phyloP scores from a whole-genome alignment of 2,329 filamentous ascomycete species.

The Aspergillus quadricinctus region DNA sequence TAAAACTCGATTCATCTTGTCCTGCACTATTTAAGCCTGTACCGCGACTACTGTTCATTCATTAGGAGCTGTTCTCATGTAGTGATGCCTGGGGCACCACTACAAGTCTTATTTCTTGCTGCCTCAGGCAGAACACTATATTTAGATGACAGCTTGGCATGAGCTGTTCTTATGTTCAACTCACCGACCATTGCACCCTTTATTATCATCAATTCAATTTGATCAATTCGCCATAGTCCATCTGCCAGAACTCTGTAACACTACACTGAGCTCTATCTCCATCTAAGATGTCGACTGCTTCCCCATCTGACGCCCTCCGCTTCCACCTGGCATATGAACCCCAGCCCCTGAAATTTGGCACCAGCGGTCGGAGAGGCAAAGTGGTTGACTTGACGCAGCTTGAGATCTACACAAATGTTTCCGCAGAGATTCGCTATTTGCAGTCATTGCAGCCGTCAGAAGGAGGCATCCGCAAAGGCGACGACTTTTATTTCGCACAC shows the following conservation, averaged over 20 bases:
- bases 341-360: slow-evolving; percentile 30
- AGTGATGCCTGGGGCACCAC: no score
- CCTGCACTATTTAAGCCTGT: no score
- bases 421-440: slow-evolving; percentile 30
- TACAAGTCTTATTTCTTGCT: neutral
- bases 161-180: neutral
- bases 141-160: neutral
- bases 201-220: neutral
- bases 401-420: slow-evolving; percentile 33
- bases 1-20: neutral
- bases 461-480: slow-evolving; percentile 26
- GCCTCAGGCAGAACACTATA: neutral
- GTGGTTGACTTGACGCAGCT: slow-evolving; percentile 31
- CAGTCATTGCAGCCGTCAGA: slow-evolving; percentile 20
- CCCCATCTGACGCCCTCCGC: neutral
- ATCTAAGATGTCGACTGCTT: neutral
- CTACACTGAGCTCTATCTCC: neutral
- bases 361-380: slow-evolving; percentile 30
- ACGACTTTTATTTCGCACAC: slow-evolving; percentile 31
- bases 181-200: neutral
- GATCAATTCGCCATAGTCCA: neutral
- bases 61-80: no score
- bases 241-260: neutral
- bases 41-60: no score
- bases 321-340: slow-evolving; percentile 16